phyloP scores from a whole-genome alignment of 2,329 filamentous ascomycete species.

The Penicillium decumbens region DNA sequence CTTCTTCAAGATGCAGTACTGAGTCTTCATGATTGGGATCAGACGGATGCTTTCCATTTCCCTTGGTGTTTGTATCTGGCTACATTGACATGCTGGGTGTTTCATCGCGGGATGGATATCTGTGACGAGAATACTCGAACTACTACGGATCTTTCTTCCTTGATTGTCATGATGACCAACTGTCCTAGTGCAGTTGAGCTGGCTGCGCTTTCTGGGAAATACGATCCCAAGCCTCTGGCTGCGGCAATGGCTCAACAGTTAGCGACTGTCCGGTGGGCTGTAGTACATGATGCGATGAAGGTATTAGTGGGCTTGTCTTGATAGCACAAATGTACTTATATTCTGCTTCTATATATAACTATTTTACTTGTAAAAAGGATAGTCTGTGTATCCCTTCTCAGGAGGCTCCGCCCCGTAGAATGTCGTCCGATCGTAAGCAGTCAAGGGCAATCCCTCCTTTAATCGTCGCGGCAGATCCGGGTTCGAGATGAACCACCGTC shows the following conservation, averaged over 20 bases:
- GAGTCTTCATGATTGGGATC: constrained; percentile 49
- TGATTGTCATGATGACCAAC: constrained; percentile 35
- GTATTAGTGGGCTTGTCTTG: constrained; percentile 41
- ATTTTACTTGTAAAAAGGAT: constrained; percentile 30
- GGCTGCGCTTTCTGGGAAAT: constrained; percentile 41
- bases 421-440: constrained; percentile 36
- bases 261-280: constrained; percentile 57
- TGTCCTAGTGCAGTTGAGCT: constrained; percentile 35
- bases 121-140: constrained; percentile 34
- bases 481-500: constrained; percentile 42
- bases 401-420: constrained; percentile 39
- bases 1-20: constrained; percentile 50
- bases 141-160: constrained; percentile 30
- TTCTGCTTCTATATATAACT: neutral
- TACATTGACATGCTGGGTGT: constrained; percentile 56
- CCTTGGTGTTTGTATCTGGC: constrained; percentile 60
- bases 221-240: constrained; percentile 51
- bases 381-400: constrained; percentile 38
- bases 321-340: constrained; percentile 1
- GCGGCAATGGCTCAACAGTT: constrained; percentile 54
- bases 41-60: constrained; percentile 55
- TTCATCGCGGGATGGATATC: constrained; percentile 50
- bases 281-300: constrained; percentile 58
- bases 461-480: constrained; percentile 42
- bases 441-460: constrained; percentile 34